Evolutionary conservation across 2,329 filamentous ascomycete species (phyloP).

Genomic region (Corniculantispora saksenae): DNA sequence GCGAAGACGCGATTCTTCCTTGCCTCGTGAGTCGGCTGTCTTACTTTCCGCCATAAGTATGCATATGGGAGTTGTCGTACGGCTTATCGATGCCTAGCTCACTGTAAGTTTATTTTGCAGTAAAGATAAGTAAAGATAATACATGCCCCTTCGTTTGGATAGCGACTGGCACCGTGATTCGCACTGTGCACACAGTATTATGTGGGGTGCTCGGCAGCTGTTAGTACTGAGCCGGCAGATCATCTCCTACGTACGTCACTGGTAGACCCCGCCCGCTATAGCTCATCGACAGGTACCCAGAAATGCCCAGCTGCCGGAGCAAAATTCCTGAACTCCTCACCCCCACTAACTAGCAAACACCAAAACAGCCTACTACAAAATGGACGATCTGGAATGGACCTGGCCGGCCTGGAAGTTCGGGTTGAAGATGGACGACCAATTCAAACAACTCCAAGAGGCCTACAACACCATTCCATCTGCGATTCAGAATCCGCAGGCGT

Average conservation of each 20-base stretch:
- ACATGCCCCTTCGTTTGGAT: neutral
- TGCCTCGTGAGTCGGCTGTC: neutral
- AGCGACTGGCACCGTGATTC: neutral
- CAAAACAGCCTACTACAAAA: neutral
- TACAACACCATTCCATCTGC: conserved; percentile 2
- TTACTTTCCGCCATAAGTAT: neutral
- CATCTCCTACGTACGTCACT: neutral
- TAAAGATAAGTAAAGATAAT: neutral
- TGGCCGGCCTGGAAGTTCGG: conserved; percentile 5
- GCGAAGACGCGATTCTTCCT: neutral
- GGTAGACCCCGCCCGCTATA: neutral
- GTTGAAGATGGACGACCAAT: conserved; percentile 1
- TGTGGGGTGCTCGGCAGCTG: neutral
- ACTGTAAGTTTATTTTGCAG: neutral
- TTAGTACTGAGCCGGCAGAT: neutral
- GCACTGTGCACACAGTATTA: neutral
- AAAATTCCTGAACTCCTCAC: neutral
- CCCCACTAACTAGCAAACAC: neutral
- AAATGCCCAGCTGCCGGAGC: neutral
- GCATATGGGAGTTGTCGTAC: neutral
- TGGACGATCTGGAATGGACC: neutral
- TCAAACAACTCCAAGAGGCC: neutral
- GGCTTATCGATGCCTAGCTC: neutral
- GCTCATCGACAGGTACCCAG: neutral
- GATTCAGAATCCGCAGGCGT: conserved; percentile 1